Conservation (phyloP, 163 green algal species). For the Trebouxia gelatinosa region DNA sequence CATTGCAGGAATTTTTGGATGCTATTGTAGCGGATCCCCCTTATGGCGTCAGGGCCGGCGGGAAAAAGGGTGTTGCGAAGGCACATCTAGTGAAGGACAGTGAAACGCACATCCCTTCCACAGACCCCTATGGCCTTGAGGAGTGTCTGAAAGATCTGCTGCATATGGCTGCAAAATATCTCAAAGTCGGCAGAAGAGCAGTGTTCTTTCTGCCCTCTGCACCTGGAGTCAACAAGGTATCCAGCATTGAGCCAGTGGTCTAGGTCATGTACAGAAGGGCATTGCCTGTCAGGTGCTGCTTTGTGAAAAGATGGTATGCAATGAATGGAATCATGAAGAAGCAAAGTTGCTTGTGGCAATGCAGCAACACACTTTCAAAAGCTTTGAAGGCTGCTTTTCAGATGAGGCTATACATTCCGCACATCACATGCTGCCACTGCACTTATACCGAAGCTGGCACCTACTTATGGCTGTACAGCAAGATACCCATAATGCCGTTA, state of each 20-base stretch:
- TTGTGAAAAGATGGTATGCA: no score
- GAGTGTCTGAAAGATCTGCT: slow-evolving; percentile 93
- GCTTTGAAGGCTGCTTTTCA: no score
- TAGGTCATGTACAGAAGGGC: neutral
- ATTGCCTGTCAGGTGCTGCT: neutral
- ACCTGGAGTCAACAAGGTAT: slow-evolving; percentile 49
- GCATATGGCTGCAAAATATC: slow-evolving; percentile 69
- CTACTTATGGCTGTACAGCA: no score
- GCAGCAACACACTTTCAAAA: no score
- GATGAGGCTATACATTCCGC: no score
- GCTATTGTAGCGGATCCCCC: slow-evolving; percentile 92
- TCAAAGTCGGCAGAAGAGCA: slow-evolving; percentile 67
- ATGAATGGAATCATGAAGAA: no score
- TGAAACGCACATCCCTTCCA: slow-evolving; percentile 58
- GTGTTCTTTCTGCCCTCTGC: slow-evolving; percentile 79
- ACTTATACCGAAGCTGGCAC: no score
- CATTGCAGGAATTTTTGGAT: slow-evolving; percentile 72
- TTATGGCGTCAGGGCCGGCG: slow-evolving; percentile 94
- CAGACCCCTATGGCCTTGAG: slow-evolving; percentile 75
- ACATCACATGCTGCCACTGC: no score
- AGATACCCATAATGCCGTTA: no score
- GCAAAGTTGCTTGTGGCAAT: no score
- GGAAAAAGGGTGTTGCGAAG: slow-evolving; percentile 67
- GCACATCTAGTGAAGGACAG: slow-evolving; percentile 33
- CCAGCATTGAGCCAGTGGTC: neutral